A percentile compares a stretch with the other conserved stretches of the same genome.
Conservation (phyloP, 306 rosid species). For the Biancaea sappan region DNA sequence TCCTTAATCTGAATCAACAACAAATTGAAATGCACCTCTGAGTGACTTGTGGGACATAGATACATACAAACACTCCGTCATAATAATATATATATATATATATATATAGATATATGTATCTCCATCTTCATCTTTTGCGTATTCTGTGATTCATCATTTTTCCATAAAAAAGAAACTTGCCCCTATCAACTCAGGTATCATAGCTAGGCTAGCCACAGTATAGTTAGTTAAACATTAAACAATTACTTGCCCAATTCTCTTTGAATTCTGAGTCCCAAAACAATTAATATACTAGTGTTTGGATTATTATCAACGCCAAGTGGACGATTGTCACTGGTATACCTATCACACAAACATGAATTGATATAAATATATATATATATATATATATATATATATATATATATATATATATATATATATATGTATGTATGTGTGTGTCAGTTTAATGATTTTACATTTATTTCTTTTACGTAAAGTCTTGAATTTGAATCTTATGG, state of each 20-base stretch:
- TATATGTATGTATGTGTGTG: no score
- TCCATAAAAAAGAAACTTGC: background rate
- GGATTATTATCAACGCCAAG: conserved; percentile 31
- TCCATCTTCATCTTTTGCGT: background rate
- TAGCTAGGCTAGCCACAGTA: background rate
- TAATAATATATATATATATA: conserved; percentile 17
- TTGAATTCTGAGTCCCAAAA: background rate
- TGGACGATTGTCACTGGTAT: conserved; percentile 21
- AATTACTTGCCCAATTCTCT: conserved; percentile 10
- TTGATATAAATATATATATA: background rate
- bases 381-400: no score
- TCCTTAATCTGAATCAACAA: no score
- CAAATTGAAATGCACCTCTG: conserved; percentile 3
- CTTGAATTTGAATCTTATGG: no score
- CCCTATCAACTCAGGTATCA: background rate
- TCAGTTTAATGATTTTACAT: no score
- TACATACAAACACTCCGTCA: conserved; percentile 36
- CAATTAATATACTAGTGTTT: background rate
- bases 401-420: no score
- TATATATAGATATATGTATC: no score
- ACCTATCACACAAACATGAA: conserved; percentile 20
- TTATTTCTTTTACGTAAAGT: no score
- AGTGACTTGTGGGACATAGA: conserved; percentile 37
- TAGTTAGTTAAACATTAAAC: conserved; percentile 13
- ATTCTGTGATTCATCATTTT: no score